Conservation (phyloP, 176 grass and related monocot species). For the Rhipidocladum racemiflorum region DNA sequence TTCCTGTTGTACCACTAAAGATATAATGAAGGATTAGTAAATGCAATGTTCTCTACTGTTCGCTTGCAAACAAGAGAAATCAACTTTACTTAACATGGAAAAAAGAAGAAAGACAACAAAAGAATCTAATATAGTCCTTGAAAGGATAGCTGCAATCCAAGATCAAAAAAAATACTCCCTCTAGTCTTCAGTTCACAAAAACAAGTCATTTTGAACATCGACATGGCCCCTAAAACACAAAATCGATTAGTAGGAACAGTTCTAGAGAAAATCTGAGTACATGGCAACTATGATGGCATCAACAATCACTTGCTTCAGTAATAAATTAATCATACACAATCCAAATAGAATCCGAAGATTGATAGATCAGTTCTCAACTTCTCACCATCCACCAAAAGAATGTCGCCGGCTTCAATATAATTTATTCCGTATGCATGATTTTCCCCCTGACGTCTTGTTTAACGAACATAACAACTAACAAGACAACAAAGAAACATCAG, state of each 20-base stretch:
- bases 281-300: background rate
- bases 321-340: background rate
- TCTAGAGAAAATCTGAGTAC: background rate
- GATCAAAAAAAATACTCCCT: background rate
- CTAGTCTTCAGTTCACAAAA: no score
- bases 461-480: no score
- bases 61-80: conserved; percentile 18
- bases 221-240: no score
- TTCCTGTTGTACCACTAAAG: conserved; percentile 62
- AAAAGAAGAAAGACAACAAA: background rate
- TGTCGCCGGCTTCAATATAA: conserved; percentile 94
- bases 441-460: background rate
- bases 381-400: conserved; percentile 94
- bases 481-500: no score
- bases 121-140: background rate
- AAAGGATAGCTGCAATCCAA: background rate
- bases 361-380: conserved; percentile 29
- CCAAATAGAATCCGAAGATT: background rate
- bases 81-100: background rate
- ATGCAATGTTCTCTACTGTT: background rate
- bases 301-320: background rate
- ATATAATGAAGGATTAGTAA: background rate
- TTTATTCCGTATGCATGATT: conserved; percentile 15
- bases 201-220: no score
- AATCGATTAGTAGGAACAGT: no score